A percentile compares a stretch with the other conserved stretches of the same genome.
phyloP scores from a whole-genome alignment of 225 moss, liverwort and hornwort species.

The Pleurozium schreberi region DNA sequence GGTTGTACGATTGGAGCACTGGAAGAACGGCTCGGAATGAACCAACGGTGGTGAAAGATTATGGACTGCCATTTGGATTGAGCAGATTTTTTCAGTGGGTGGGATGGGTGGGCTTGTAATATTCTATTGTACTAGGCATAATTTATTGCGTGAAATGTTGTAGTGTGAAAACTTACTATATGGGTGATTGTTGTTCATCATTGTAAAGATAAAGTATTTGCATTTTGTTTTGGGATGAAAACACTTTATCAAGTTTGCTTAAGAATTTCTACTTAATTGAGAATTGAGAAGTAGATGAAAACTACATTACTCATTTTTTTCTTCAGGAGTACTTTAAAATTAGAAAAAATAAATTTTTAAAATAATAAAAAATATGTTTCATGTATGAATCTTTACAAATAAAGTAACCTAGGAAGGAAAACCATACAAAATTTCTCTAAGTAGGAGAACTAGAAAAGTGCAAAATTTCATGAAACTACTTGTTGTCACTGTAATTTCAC shows the following conservation, averaged over 20 bases:
- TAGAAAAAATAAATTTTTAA: no score
- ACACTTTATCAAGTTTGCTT: not conserved
- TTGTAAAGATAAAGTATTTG: not conserved
- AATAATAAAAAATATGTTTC: no score
- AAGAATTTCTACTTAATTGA: not conserved
- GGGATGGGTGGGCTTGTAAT: conserved; percentile 64
- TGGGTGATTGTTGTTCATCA: not conserved
- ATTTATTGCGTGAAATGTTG: not conserved
- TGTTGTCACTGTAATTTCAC: no score
- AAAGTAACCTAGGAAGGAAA: no score
- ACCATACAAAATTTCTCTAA: no score
- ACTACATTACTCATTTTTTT: no score
- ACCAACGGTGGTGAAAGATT: conserved; percentile 58
- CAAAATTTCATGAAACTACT: no score
- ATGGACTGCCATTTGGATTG: conserved; percentile 56
- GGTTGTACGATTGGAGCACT: conserved; percentile 58
- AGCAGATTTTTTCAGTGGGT: conserved; percentile 64
- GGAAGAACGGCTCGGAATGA: conserved; percentile 63
- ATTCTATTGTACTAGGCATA: not conserved
- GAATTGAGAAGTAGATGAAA: not conserved
- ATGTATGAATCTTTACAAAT: no score
- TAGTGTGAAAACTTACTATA: not conserved
- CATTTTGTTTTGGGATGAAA: not conserved
- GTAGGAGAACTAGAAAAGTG: no score
- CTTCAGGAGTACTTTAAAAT: no score